These are phyloP conservation scores for Hanseniaspora jakobsenii DNA, from an alignment of 805 yeast genomes.

Conservation along the genomic window DNA sequence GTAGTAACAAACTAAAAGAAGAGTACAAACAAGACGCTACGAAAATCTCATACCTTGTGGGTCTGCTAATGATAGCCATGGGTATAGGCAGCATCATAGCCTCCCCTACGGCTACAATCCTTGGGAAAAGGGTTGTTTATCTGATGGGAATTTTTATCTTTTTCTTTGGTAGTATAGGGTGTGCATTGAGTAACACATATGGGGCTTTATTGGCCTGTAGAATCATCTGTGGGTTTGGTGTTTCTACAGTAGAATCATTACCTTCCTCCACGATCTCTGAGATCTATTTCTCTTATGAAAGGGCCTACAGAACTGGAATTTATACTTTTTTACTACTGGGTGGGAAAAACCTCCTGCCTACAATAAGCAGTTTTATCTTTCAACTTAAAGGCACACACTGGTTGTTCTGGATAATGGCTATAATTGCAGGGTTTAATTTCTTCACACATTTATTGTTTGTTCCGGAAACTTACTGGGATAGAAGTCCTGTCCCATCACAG, in stretches of 20 bases:
- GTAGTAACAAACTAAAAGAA: conserved; percentile 31
- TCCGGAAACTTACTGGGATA: conserved; percentile 55
- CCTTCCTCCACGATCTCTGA: conserved; percentile 53
- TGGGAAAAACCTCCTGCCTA: conserved; percentile 48
- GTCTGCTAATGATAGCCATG: conserved; percentile 45
- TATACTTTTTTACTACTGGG: conserved; percentile 48
- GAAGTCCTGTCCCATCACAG: conserved; percentile 40
- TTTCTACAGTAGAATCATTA: conserved; percentile 48
- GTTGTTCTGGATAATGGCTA: conserved; percentile 49
- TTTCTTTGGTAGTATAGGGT: conserved; percentile 44
- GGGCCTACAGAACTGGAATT: conserved; percentile 48
- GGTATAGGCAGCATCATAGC: conserved; percentile 49
- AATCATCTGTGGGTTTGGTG: conserved; percentile 47
- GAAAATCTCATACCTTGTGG: conserved; percentile 42
- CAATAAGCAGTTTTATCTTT: conserved; percentile 43
- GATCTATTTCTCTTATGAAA: conserved; percentile 47
- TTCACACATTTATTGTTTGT: conserved; percentile 40
- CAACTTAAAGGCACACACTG: conserved; percentile 42
- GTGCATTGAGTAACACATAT: conserved; percentile 37
- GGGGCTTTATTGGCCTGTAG: conserved; percentile 47
- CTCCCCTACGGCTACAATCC: conserved; percentile 44
- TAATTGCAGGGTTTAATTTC: conserved; percentile 38
- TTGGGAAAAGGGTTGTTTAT: conserved; percentile 48
- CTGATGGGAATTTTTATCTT: conserved; percentile 37
- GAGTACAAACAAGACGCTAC: conserved; percentile 36